Base-by-base conservation (phyloP, 805 yeast genomes). In the Dipodascus geniculatus region DNA sequence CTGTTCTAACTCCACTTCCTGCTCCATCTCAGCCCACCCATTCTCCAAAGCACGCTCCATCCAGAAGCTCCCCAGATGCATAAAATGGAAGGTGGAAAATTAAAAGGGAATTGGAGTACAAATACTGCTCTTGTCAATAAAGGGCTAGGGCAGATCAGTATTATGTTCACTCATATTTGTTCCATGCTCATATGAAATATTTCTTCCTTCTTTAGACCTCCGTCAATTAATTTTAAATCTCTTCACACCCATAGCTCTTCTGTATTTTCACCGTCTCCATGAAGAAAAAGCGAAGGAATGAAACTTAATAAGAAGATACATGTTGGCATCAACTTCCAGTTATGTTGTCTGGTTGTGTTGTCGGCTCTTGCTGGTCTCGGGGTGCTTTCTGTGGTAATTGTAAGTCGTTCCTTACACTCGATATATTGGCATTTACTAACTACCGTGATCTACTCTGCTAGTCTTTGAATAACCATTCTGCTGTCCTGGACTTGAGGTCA, bases 311-410 rank as follows among this genome's bases (percentile, higher is more conserved):
- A 17, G 44, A 49, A 60, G 28, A 61, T 65, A 2, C 59, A 63
- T 31, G 71, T 87, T 48, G 85, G 91, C 48, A 80, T 87, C 54
- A 71, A 88, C 61, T 81, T 87, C 22, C 95, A 87, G 71, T 78
- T 87, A 51, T 82, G 85, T 51, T 75, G 79, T 2, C 70, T 87
- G 28, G 95, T 87, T 57, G 72, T 85, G 53, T 68, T 83, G 53
- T 83, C 86, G 42, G 82, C 91, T 9, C 69, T 84, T 42, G 70
- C 83, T 52, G 85, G 95, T 1, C 72, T 89, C 50, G 73, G 84
- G 24, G 80, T 87, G 1, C 68, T 89, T 48, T 89, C 93, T 3
- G 72, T 85, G 20, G 88, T 85, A 22, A 79, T 87, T 8, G 67
- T 51, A 61, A 61, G 58, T 56, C 23, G 48, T 6, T 42, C 22